Evolutionary conservation across 768 basidiomycete species (phyloP).

Genomic region (Kwoniella sp.): DNA sequence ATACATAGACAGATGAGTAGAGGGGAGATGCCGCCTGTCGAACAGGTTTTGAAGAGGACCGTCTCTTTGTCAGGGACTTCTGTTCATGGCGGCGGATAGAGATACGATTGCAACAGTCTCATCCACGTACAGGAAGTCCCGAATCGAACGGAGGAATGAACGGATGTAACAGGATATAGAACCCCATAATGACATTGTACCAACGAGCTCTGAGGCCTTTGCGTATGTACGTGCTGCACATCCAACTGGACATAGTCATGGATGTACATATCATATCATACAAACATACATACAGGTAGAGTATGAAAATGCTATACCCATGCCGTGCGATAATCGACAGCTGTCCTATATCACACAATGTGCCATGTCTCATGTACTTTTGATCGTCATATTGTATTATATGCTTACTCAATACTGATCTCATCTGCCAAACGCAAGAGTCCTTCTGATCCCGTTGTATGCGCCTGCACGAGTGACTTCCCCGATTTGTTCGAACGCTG

Average conservation of each 20-base stretch:
- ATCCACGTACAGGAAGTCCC: too few species aligned
- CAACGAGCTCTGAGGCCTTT: not conserved
- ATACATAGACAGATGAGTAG: conserved; percentile 7
- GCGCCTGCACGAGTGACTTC: too few species aligned
- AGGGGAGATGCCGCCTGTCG: conserved; percentile 35
- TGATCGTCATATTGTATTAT: too few species aligned
- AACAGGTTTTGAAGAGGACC: conserved; percentile 39
- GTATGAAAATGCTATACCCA: not conserved
- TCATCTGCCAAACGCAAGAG: too few species aligned
- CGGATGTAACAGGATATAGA: not conserved
- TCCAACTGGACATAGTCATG: too few species aligned
- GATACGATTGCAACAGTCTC: too few species aligned
- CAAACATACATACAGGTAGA: not conserved
- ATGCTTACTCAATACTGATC: too few species aligned
- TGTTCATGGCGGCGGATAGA: conserved; percentile 48
- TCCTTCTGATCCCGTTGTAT: too few species aligned
- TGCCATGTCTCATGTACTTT: not conserved
- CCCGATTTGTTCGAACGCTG: too few species aligned
- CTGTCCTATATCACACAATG: not conserved
- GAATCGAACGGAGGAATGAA: not conserved
- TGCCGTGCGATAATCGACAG: not conserved
- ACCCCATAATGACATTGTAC: not conserved
- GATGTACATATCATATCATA: too few species aligned
- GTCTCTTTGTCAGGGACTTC: conserved; percentile 35
- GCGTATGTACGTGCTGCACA: not conserved